Evolutionary conservation across 108 stramenopile genomes (phyloP).

Genomic region (Aurantiochytrium sp.): DNA sequence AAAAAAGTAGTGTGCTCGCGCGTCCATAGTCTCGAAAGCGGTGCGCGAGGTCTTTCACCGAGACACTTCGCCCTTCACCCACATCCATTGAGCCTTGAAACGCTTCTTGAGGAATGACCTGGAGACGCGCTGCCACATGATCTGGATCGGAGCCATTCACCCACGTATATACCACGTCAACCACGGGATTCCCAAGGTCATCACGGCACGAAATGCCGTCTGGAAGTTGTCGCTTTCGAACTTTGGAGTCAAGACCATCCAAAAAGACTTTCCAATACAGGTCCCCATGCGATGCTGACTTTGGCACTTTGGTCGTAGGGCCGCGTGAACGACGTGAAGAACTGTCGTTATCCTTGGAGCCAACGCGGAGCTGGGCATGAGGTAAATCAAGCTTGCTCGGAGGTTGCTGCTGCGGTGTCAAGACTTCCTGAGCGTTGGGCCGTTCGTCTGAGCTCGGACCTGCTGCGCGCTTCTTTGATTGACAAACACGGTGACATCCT

Average conservation of each 20-base stretch:
- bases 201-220: not conserved
- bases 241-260: not conserved
- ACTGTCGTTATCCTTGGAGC: no score
- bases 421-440: no score
- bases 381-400: no score
- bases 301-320: no score
- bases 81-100: not conserved
- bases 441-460: no score
- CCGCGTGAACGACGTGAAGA: no score
- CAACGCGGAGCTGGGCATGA: no score
- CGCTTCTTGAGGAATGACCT: not conserved
- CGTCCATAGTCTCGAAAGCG: not conserved
- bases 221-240: not conserved
- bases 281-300: not conserved
- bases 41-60: not conserved
- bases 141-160: slow-evolving; percentile 3
- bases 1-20: not conserved
- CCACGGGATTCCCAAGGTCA: not conserved
- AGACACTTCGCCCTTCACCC: not conserved
- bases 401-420: no score
- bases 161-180: slow-evolving; percentile 2
- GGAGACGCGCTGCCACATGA: not conserved
- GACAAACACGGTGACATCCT: not conserved
- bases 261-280: not conserved
- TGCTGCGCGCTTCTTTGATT: not conserved